Percentiles rank a stretch among this genome's conserved stretches.
Conservation (phyloP, 495 filamentous ascomycete species). For the Hypomontagnella monticulosa region DNA sequence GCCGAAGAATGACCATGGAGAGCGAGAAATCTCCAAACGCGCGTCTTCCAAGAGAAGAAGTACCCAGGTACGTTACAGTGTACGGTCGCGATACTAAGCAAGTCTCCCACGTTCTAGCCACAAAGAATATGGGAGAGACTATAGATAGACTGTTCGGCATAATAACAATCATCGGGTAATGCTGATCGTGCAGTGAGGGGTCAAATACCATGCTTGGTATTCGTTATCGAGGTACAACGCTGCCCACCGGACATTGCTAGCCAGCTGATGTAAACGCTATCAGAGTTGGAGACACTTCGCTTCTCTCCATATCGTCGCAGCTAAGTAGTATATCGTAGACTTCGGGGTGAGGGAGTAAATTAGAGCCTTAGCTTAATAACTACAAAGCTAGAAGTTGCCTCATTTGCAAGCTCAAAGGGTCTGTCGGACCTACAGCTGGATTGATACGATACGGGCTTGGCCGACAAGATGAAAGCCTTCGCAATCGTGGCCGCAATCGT, state of each 20-base stretch:
- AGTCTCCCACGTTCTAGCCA: not conserved
- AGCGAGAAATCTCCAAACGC: not conserved
- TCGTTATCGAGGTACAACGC: conserved; percentile 25
- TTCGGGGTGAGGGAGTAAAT: not conserved
- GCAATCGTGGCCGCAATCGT: conserved; percentile 18
- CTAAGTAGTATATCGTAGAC: not conserved
- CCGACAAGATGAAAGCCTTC: conserved; percentile 24
- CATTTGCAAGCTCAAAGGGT: not conserved
- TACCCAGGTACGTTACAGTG: conserved; percentile 11
- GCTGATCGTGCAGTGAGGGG: conserved; percentile 31
- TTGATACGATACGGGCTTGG: not conserved
- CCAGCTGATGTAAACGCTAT: conserved; percentile 10
- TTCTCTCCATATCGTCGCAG: not conserved
- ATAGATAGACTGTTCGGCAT: conserved; percentile 16
- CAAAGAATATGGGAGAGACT: not conserved
- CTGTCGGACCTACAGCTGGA: not conserved
- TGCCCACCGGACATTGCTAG: not conserved
- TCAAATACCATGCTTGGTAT: conserved; percentile 4
- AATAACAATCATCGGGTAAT: conserved; percentile 13
- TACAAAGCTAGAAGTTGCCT: not conserved
- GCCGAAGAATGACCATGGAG: not conserved
- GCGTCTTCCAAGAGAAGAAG: conserved; percentile 10
- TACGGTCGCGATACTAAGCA: conserved; percentile 22
- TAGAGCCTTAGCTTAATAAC: not conserved
- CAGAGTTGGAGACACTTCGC: conserved; percentile 2